Evolutionary conservation across 768 basidiomycete genomes (phyloP).

Genomic region (Boletus rubescentipes): DNA sequence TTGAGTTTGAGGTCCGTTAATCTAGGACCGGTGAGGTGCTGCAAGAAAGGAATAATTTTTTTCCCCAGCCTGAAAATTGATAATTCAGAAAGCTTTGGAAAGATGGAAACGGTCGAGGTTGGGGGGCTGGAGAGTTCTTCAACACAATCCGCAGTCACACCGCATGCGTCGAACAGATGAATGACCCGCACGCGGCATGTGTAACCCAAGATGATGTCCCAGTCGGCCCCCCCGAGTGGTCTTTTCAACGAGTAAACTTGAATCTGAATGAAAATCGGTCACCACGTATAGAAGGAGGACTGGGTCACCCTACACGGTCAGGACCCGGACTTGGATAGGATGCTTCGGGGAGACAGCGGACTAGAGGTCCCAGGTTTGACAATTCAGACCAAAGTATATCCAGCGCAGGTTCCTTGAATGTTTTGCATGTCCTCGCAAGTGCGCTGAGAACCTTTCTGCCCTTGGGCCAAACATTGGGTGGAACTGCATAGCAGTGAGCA

Average conservation of each 20-base stretch:
- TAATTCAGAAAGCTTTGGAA: background rate
- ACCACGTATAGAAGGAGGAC: background rate
- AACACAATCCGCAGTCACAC: no score
- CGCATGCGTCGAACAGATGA: background rate
- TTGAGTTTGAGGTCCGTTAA: background rate
- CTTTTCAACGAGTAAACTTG: background rate
- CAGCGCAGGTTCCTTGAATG: background rate
- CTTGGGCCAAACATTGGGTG: no score
- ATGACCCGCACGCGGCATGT: background rate
- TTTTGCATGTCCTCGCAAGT: background rate
- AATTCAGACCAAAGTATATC: background rate
- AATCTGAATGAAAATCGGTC: background rate
- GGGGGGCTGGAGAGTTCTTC: background rate
- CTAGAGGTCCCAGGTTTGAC: background rate
- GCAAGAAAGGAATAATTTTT: background rate
- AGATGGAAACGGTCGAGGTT: background rate
- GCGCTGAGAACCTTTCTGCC: no score
- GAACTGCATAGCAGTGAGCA: background rate
- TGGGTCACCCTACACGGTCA: no score
- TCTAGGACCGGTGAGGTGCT: background rate
- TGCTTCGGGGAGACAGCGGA: background rate
- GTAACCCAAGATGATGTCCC: background rate
- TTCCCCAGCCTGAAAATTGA: fast-evolving
- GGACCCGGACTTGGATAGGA: background rate
- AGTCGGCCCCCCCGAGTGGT: background rate